phyloP scores from a whole-genome alignment of 176 grass and related monocot genomes.

The Musa schizocarpa region DNA sequence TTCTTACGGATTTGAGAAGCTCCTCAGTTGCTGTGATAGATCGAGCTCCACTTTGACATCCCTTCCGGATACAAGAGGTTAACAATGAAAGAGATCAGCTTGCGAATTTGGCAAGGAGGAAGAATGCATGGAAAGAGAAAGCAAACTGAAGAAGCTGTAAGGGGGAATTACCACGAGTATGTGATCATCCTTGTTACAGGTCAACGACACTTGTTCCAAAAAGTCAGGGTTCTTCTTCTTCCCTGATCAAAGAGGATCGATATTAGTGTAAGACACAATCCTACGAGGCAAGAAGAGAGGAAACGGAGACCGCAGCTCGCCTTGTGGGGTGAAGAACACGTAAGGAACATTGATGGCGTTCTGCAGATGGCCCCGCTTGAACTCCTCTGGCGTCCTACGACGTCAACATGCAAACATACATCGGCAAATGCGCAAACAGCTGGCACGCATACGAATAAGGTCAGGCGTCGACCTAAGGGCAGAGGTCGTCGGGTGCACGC shows the following conservation, averaged over 20 bases:
- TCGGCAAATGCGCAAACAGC: no score
- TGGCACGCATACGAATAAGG: no score
- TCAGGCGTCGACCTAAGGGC: neutral
- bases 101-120: no score
- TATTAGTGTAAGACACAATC: neutral
- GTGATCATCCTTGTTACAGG: conserved; percentile 43
- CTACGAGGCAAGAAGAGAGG: neutral
- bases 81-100: neutral
- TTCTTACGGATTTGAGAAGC: conserved; percentile 50
- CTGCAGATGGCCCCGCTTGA: conserved; percentile 38
- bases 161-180: conserved; percentile 45
- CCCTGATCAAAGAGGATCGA: conserved; percentile 26
- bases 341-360: conserved; percentile 52
- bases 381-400: conserved; percentile 58
- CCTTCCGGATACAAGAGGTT: conserved; percentile 23
- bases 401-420: no score
- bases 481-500: neutral
- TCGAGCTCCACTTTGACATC: conserved; percentile 59
- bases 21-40: conserved; percentile 53
- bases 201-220: conserved; percentile 41
- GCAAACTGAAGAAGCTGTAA: neutral
- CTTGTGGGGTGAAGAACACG: conserved; percentile 53
- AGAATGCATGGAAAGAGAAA: neutral
- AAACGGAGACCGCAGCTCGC: conserved; percentile 8
- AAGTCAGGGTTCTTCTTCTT: conserved; percentile 49